Evolutionary conservation across 129 eudicot genomes (phyloP), one percentile per base, ranked within the genome.

Genomic region (Silybum marianum): DNA sequence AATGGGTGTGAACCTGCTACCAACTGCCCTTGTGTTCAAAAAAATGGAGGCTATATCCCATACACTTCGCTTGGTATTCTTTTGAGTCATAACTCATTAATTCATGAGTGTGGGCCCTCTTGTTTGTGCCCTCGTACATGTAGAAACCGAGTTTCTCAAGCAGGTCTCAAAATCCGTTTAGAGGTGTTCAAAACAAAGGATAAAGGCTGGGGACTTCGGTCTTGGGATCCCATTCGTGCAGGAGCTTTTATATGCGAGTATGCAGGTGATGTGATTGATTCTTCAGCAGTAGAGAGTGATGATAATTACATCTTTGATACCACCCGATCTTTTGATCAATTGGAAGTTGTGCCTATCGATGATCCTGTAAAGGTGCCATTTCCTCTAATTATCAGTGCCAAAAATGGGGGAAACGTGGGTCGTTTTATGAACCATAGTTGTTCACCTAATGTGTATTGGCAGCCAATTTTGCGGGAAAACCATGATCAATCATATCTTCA

Each of bases 401-500:
- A 88, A 48, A 81, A 86, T 65, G 76, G 83, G 63, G 97, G 97
- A 10, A 91, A 91, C 78, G 93, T 89, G 10, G 92, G 90, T 72
- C 97, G 97, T 7, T 91, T 91, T 76, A 91, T 91, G 93, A 91
- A 91, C 83, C 97, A 91, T 73, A 91, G 97, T 48, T 91, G 97
- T 71, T 85, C 84, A 3, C 97, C 97, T 0, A 89, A 86, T 60
- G 92, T 91, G 51, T 82, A 63, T 72, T 91, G 97, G 97, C 92
- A 81, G 82, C 92, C 93, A 3, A 80, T 88, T 82, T 74, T 91
- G 30, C 84, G 90, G 13, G 97, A 89, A 23, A 87, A 63, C 40
- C 77, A 79, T 44, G 84, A 83, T 76, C 88, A 84, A 28, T 68
- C 88, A 0, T 86, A 44, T 81, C 85, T 87, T 40, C 93, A 89